Evolutionary conservation across 1,284 basidiomycete genomes (phyloP), one percentile per base, ranked within the genome.

Genomic region (Microbotryum violaceum): DNA sequence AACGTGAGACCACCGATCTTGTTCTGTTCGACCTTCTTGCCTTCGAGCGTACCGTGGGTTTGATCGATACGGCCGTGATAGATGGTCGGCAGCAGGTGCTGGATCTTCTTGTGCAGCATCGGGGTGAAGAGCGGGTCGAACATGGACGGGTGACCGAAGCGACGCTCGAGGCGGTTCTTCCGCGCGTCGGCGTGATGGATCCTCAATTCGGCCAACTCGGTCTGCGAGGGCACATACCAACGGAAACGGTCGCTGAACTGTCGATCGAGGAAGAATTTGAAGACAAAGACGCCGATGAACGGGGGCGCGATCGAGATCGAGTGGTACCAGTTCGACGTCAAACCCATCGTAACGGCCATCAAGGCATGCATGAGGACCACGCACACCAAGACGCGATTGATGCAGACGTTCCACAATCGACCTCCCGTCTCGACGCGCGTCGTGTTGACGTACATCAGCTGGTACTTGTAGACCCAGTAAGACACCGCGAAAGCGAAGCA

Each of bases 401-500:
- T 81, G 56, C 88, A 82, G 23, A 92, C 85, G 72, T 94, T 93
- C 91, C 91, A 97, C 68, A 94, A 79, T 12, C 92, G 60, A 31
- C 92, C 92, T 61, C 92, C 92, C 61, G 86, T 89, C 76, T 97
- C 92, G 21, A 91, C 87, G 69, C 85, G 85, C 3, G 91, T 85
- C 55, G 90, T 79, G 74, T 83, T 91, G 58, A 94, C 90, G 74
- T 92, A 96, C 83, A 96, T 91, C 53, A 94, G 79, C 78, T 64
- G 52, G 71, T 89, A 93, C 78, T 89, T 93, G 82, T 91, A 89
- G 59, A 89, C 86, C 80, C 83, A 83, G 31, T 56, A 57, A 14
- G 62, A 65, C 29, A 70, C 56, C 6, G 62, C 92, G 75, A 96
- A 89, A 7, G 93, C 88, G 47, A 87, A 73, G 4, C 85, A 83